These are phyloP conservation scores for Amphicarpaea edgeworthii DNA, from an alignment of 306 rosid genomes.

Conservation along the genomic window DNA sequence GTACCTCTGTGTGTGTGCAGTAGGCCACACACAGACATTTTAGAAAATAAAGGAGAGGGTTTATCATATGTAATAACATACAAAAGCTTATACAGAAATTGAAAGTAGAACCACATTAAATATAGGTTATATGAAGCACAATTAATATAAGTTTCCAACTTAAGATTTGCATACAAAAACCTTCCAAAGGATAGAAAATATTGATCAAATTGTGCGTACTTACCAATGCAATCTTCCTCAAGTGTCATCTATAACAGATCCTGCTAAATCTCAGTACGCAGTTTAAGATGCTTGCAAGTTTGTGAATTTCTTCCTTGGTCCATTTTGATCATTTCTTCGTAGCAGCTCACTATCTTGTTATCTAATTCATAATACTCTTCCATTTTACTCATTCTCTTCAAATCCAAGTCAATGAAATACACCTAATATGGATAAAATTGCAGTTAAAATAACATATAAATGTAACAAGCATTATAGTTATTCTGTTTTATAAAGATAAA, in stretches of 20 bases:
- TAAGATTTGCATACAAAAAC: conserved; percentile 19
- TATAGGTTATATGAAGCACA: background rate
- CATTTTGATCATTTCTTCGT: conserved; percentile 61
- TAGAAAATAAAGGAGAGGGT: background rate
- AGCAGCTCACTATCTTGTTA: conserved; percentile 82
- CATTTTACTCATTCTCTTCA: conserved; percentile 85
- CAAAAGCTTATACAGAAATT: background rate
- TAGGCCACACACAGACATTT: background rate
- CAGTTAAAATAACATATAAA: conserved; percentile 42
- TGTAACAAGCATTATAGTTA: conserved; percentile 32
- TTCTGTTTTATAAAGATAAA: conserved; percentile 34
- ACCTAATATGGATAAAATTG: conserved; percentile 59
- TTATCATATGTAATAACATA: conserved; percentile 8
- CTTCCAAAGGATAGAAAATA: conserved; percentile 36
- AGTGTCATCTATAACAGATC: conserved; percentile 49
- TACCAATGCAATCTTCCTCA: conserved; percentile 47
- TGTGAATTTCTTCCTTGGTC: conserved; percentile 53
- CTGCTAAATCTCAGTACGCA: conserved; percentile 44
- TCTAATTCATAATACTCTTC: conserved; percentile 88
- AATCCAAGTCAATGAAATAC: conserved; percentile 85
- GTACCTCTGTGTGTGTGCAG: background rate
- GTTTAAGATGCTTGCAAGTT: conserved; percentile 45
- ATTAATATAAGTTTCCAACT: conserved; percentile 21
- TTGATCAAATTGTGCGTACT: conserved; percentile 34
- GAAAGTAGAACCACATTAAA: background rate